Percentiles rank a stretch among this genome's conserved stretches.
Conservation (phyloP, 768 basidiomycete species). For the Pleurotus citrinopileatus region DNA sequence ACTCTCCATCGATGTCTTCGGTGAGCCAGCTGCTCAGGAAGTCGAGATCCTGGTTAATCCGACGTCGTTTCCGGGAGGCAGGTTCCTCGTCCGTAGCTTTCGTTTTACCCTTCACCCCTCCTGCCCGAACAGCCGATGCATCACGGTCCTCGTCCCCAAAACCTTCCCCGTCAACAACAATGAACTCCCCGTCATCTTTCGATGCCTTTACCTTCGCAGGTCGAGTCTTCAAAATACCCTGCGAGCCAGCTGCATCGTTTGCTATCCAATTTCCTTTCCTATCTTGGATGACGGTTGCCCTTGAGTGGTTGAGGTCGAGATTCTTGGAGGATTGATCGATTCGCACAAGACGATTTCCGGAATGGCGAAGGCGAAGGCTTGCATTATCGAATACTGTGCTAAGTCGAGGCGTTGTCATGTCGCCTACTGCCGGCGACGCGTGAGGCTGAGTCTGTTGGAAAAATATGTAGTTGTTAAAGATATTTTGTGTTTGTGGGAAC, state of each 20-base stretch:
- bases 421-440: no score
- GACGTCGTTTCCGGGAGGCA: slow-evolving; percentile 33
- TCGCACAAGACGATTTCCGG: slow-evolving; percentile 44
- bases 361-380: slow-evolving; percentile 58
- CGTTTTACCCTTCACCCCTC: no score
- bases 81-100: no score
- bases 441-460: no score
- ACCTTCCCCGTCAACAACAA: no score
- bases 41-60: slow-evolving; percentile 47
- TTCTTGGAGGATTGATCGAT: slow-evolving; percentile 44
- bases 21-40: slow-evolving; percentile 40
- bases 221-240: slow-evolving; percentile 29
- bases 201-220: no score
- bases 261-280: slow-evolving; percentile 65
- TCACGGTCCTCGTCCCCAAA: no score
- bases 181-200: no score
- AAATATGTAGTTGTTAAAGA: no score
- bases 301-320: slow-evolving; percentile 28
- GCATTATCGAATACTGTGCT: slow-evolving; percentile 66
- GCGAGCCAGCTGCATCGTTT: slow-evolving; percentile 56
- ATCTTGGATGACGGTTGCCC: slow-evolving; percentile 37
- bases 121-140: no score
- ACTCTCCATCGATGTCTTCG: neutral
- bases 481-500: no score
- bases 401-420: slow-evolving; percentile 33